Conservation (phyloP, 108 stramenopile genomes). For the Epithemia pelagica region DNA sequence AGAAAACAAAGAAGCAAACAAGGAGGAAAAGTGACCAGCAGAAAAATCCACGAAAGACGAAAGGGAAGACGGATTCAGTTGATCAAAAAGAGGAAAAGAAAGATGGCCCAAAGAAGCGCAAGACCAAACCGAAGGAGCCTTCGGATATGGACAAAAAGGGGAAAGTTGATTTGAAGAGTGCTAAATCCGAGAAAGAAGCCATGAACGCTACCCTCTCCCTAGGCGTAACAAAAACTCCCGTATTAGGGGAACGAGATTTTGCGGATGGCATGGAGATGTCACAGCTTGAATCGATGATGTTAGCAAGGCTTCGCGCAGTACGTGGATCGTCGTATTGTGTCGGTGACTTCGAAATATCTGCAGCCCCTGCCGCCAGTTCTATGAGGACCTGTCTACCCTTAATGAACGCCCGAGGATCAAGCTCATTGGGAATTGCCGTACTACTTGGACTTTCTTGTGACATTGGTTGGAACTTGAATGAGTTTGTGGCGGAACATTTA, state of each 20-base stretch:
- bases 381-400: conserved; percentile 18
- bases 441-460: conserved; percentile 54
- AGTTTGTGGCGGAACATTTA: conserved; percentile 33
- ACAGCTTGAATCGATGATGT: conserved; percentile 23
- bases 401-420: neutral
- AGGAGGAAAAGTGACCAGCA: conserved; percentile 21
- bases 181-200: conserved; percentile 21
- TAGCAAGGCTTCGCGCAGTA: conserved; percentile 22
- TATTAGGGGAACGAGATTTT: conserved; percentile 39
- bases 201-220: conserved; percentile 24
- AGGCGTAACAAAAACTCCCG: conserved; percentile 35
- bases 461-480: conserved; percentile 57
- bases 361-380: neutral
- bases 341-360: neutral
- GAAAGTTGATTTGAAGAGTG: conserved; percentile 6
- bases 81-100: conserved; percentile 14
- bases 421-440: conserved; percentile 39
- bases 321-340: conserved; percentile 22
- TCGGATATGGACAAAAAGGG: conserved; percentile 9
- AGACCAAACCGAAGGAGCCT: conserved; percentile 11
- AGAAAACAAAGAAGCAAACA: conserved; percentile 40
- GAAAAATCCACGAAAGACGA: conserved; percentile 19
- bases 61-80: conserved; percentile 6
- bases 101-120: conserved; percentile 10
- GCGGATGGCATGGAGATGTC: conserved; percentile 38